Percentiles rank a stretch among this genome's conserved stretches.
phyloP scores from a whole-genome alignment of 805 yeast species.

The Lachancea sp. region DNA sequence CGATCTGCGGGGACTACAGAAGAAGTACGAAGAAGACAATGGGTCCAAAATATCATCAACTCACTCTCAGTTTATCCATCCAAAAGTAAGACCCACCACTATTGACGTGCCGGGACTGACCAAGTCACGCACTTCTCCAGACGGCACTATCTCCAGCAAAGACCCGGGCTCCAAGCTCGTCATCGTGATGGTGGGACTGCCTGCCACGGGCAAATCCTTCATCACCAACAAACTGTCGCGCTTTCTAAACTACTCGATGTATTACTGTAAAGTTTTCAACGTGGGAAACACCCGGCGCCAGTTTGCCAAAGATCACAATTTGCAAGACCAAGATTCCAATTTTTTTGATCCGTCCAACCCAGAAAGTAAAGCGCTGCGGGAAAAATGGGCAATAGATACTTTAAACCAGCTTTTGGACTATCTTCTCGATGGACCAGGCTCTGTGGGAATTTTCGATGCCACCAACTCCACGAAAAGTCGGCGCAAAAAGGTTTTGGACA shows the following conservation, averaged over 20 bases:
- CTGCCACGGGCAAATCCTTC: constrained; percentile 90
- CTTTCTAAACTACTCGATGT: constrained; percentile 90
- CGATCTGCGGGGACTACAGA: neutral
- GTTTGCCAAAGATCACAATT: constrained; percentile 39
- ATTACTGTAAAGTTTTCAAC: constrained; percentile 82
- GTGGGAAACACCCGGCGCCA: constrained; percentile 92
- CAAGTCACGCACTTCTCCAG: constrained; percentile 69
- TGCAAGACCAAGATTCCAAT: constrained; percentile 61
- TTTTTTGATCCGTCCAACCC: constrained; percentile 80
- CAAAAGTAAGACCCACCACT: constrained; percentile 63
- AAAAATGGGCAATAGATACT: constrained; percentile 95
- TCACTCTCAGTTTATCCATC: constrained; percentile 25
- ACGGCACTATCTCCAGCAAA: constrained; percentile 52
- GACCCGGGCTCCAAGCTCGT: constrained; percentile 82
- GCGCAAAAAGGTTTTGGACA: constrained; percentile 50
- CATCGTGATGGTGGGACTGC: constrained; percentile 89
- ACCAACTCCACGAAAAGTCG: constrained; percentile 70
- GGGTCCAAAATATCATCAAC: constrained; percentile 8
- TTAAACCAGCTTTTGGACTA: constrained; percentile 77
- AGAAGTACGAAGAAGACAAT: neutral
- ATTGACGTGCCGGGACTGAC: constrained; percentile 92
- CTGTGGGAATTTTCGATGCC: constrained; percentile 89
- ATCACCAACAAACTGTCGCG: constrained; percentile 86
- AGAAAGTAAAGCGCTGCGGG: constrained; percentile 60
- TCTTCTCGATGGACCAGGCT: constrained; percentile 71